Evolutionary conservation across 352 stramenopile species (phyloP).

Genomic region (Phytophthora tubulina): DNA sequence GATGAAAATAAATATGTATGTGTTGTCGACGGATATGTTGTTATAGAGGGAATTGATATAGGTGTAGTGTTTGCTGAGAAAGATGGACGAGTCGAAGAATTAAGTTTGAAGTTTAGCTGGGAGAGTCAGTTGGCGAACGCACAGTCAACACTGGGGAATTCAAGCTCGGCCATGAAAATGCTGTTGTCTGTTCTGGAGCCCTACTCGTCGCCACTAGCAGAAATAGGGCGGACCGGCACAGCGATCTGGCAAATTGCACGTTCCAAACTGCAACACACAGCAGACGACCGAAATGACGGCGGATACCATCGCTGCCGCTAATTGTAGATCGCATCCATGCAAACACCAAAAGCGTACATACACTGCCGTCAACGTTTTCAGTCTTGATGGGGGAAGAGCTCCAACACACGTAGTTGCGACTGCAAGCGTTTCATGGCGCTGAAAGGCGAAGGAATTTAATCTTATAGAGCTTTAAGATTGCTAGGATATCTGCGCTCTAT

Average conservation of each 20-base stretch:
- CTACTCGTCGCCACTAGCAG: constrained; percentile 17
- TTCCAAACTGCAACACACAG: constrained; percentile 18
- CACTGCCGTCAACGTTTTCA: constrained; percentile 9
- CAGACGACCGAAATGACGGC: not conserved
- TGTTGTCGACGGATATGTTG: not conserved
- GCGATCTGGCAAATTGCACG: not conserved
- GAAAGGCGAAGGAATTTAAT: not conserved
- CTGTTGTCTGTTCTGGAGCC: constrained; percentile 16
- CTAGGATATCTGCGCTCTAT: not conserved
- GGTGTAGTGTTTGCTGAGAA: not conserved
- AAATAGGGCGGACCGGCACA: constrained; percentile 22
- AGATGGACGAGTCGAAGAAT: not conserved
- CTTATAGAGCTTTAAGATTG: not conserved
- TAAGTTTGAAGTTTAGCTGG: not conserved
- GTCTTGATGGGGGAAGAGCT: constrained; percentile 5
- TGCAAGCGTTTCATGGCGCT: constrained; percentile 14
- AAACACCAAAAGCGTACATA: not conserved
- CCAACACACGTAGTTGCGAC: not conserved
- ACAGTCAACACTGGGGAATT: constrained; percentile 13
- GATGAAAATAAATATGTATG: not conserved
- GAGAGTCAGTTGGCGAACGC: constrained; percentile 28
- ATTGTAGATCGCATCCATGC: constrained; percentile 12
- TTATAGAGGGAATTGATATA: not conserved
- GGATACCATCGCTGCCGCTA: constrained; percentile 4
- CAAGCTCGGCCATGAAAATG: constrained; percentile 18